Percentiles rank a stretch among this genome's conserved stretches.
These are phyloP conservation scores for Arachnomyces sp. DNA, from an alignment of 2,329 filamentous ascomycete species.

Conservation along the genomic window DNA sequence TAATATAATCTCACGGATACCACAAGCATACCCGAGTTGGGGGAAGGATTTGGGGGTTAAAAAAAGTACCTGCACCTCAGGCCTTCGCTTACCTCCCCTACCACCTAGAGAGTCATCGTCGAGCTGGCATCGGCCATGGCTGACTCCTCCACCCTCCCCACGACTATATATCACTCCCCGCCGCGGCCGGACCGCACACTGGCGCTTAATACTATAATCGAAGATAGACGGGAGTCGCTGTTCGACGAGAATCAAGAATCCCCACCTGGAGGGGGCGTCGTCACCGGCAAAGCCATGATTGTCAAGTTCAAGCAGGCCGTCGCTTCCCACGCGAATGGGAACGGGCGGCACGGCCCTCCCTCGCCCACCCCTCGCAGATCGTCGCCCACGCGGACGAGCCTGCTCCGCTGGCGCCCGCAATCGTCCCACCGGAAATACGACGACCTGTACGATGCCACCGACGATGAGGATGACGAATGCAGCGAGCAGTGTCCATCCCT, in stretches of 20 bases:
- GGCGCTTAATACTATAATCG: conserved; percentile 57
- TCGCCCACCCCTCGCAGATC: conserved; percentile 31
- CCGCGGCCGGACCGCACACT: conserved; percentile 51
- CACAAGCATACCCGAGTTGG: conserved; percentile 1
- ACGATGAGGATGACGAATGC: conserved; percentile 60
- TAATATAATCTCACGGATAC: conserved; percentile 7
- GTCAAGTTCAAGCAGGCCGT: conserved; percentile 9
- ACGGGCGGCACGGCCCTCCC: conserved; percentile 14
- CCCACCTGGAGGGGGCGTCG: conserved; percentile 1
- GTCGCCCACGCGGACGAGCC: conserved; percentile 51
- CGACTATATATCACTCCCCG: conserved; percentile 42
- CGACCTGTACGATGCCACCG: conserved; percentile 74
- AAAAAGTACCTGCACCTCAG: conserved; percentile 3
- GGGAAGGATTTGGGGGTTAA: background rate
- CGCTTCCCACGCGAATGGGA: conserved; percentile 8
- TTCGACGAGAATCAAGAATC: conserved; percentile 19
- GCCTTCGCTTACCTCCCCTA: conserved; percentile 9
- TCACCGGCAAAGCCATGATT: conserved; percentile 15
- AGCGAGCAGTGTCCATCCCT: conserved; percentile 40
- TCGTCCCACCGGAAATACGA: conserved; percentile 59
- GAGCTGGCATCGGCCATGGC: conserved; percentile 36
- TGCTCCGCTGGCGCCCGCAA: no score
- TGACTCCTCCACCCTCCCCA: conserved; percentile 40
- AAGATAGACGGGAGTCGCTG: conserved; percentile 40
- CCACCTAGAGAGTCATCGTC: conserved; percentile 16